Evolutionary conservation across 2,329 filamentous ascomycete genomes (phyloP).

Genomic region (Ophiostoma sp.): DNA sequence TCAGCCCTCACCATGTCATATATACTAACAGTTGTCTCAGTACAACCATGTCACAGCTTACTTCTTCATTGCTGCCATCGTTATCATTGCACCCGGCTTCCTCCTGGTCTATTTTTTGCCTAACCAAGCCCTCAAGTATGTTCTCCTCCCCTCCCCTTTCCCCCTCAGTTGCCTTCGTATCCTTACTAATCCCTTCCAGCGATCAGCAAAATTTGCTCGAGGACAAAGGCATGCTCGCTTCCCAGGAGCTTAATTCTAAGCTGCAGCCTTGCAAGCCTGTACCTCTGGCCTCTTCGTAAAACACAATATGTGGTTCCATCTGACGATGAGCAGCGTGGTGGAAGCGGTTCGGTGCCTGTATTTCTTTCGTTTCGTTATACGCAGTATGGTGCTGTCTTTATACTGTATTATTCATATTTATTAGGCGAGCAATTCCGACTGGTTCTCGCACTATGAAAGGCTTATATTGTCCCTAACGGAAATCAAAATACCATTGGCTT

Average conservation of each 20-base stretch:
- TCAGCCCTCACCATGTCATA: neutral
- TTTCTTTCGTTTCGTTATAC: too few species aligned
- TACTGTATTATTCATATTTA: too few species aligned
- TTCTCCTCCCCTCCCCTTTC: neutral
- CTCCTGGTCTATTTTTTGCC: constrained; percentile 18
- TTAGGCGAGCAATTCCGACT: too few species aligned
- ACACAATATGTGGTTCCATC: neutral
- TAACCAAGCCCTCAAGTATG: constrained; percentile 20
- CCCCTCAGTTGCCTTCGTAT: neutral
- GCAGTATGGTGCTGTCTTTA: too few species aligned
- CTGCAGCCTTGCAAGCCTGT: neutral
- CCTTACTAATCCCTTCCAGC: neutral
- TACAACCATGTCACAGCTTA: constrained; percentile 21
- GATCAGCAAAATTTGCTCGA: constrained; percentile 21
- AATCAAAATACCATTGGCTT: constrained; percentile 7
- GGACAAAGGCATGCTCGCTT: constrained; percentile 11
- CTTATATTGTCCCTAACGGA: neutral
- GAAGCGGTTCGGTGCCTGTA: too few species aligned
- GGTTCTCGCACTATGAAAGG: neutral
- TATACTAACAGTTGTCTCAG: neutral
- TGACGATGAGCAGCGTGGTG: neutral
- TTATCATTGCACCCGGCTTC: constrained; percentile 19
- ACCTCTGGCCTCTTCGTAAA: neutral
- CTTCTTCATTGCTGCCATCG: constrained; percentile 21
- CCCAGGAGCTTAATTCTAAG: constrained; percentile 5